phyloP scores from a whole-genome alignment of 2,329 filamentous ascomycete genomes.

The Alternaria alternata region DNA sequence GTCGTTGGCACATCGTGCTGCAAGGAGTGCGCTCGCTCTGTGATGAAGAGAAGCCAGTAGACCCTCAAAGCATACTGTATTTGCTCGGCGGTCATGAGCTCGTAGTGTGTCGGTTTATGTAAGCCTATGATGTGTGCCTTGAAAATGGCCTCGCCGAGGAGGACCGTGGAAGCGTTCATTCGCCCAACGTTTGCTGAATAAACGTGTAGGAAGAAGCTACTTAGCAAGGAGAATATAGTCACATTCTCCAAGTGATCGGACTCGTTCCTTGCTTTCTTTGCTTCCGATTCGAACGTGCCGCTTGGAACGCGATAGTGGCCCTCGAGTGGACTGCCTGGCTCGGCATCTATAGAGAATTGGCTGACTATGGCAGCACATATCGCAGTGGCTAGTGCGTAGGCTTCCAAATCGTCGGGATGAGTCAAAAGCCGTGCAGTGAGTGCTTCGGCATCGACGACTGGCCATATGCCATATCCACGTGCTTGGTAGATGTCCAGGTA shows the following conservation, averaged over 20 bases:
- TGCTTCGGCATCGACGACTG: conserved; percentile 44
- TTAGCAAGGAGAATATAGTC: conserved; percentile 40
- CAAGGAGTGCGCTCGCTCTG: conserved; percentile 47
- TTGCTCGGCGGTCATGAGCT: conserved; percentile 34
- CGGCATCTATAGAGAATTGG: conserved; percentile 45
- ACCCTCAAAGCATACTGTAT: conserved; percentile 41
- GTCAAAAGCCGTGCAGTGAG: conserved; percentile 45
- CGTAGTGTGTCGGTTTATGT: conserved; percentile 38
- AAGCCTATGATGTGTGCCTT: conserved; percentile 47
- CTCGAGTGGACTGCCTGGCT: conserved; percentile 42
- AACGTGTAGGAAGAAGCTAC: conserved; percentile 47
- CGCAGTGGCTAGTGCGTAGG: conserved; percentile 43
- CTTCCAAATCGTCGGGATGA: conserved; percentile 42
- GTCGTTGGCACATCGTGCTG: conserved; percentile 47
- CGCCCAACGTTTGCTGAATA: conserved; percentile 47
- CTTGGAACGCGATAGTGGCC: conserved; percentile 45
- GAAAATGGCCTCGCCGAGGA: conserved; percentile 45
- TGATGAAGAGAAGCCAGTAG: conserved; percentile 50
- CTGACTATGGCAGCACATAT: conserved; percentile 48
- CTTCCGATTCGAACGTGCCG: conserved; percentile 40
- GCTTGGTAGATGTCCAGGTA: conserved; percentile 45
- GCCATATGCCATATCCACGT: conserved; percentile 47
- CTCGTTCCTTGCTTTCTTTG: conserved; percentile 36
- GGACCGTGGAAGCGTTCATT: conserved; percentile 44
- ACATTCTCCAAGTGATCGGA: conserved; percentile 44